These are phyloP conservation scores for Nothomitra cinnamomea DNA, from an alignment of 2,329 filamentous ascomycete genomes.

Conservation along the genomic window DNA sequence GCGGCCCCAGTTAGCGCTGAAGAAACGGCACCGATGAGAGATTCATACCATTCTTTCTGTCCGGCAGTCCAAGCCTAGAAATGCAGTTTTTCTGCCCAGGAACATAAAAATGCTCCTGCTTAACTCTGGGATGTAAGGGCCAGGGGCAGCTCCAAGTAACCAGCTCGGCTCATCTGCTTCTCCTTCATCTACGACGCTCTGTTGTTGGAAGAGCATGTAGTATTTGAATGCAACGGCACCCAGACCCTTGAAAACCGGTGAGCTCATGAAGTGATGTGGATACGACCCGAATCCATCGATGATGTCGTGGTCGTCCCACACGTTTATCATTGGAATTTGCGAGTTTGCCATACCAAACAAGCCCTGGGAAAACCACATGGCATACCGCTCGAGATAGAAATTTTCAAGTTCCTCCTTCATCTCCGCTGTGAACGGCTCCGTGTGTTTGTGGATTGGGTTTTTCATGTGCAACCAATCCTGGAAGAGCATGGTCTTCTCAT, in stretches of 20 bases:
- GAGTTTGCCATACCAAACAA: slow-evolving; percentile 82
- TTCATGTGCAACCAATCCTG: slow-evolving; percentile 69
- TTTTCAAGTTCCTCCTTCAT: slow-evolving; percentile 78
- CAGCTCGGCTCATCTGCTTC: slow-evolving; percentile 78
- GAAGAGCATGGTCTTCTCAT: slow-evolving; percentile 54
- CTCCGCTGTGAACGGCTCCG: slow-evolving; percentile 56
- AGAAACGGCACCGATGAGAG: background rate
- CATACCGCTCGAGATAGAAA: slow-evolving; percentile 80
- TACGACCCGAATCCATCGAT: slow-evolving; percentile 91
- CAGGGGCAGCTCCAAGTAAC: slow-evolving; percentile 62
- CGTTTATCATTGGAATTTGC: slow-evolving; percentile 96
- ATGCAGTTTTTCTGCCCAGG: slow-evolving; percentile 59
- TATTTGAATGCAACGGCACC: slow-evolving; percentile 94
- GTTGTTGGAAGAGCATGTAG: slow-evolving; percentile 96
- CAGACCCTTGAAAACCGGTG: slow-evolving; percentile 74
- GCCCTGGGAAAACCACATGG: slow-evolving; percentile 91
- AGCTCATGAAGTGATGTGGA: slow-evolving; percentile 77
- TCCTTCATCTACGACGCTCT: slow-evolving; percentile 67
- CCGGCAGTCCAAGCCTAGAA: slow-evolving; percentile 78
- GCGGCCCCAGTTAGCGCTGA: slow-evolving; percentile 12
- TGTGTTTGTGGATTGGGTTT: slow-evolving; percentile 64
- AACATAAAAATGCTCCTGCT: slow-evolving; percentile 78
- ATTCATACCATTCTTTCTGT: slow-evolving; percentile 59
- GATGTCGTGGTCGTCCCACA: slow-evolving; percentile 83
- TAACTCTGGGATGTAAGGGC: slow-evolving; percentile 76